phyloP scores from a whole-genome alignment of 139 green algal species.

The Chlamydomonas urium region DNA sequence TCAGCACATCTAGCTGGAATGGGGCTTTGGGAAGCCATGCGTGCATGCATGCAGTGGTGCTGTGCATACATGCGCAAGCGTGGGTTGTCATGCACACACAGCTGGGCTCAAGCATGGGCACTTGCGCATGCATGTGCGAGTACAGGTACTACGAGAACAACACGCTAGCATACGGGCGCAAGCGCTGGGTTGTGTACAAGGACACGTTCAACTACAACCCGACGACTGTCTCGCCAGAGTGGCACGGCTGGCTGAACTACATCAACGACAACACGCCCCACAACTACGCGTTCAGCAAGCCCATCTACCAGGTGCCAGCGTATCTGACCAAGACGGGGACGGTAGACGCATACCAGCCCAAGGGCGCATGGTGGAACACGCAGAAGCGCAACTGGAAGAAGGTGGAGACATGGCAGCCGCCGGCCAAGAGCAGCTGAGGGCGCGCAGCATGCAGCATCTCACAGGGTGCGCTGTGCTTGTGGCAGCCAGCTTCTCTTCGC shows the following conservation, averaged over 20 bases:
- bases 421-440: not conserved
- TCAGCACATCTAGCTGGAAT: not conserved
- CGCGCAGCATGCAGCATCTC: too few relatives aligned
- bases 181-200: constrained; percentile 48
- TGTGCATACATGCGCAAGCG: not conserved
- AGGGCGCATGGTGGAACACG: constrained; percentile 45
- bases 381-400: constrained; percentile 51
- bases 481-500: too few relatives aligned
- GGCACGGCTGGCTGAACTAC: constrained; percentile 60
- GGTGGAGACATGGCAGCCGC: constrained; percentile 26
- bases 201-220: constrained; percentile 35
- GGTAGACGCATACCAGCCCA: constrained; percentile 38
- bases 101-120: not conserved
- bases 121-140: not conserved
- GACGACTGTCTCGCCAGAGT: constrained; percentile 44
- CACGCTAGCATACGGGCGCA: constrained; percentile 32
- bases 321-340: constrained; percentile 35
- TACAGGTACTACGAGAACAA: constrained; percentile 55
- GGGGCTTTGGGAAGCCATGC: not conserved
- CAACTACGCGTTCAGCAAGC: constrained; percentile 25
- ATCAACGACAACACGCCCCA: constrained; percentile 46
- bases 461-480: too few relatives aligned
- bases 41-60: not conserved
- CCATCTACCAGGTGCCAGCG: constrained; percentile 23
- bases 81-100: not conserved